Evolutionary conservation across 139 green algal species (phyloP).

Genomic region (Volvox reticuliferus): DNA sequence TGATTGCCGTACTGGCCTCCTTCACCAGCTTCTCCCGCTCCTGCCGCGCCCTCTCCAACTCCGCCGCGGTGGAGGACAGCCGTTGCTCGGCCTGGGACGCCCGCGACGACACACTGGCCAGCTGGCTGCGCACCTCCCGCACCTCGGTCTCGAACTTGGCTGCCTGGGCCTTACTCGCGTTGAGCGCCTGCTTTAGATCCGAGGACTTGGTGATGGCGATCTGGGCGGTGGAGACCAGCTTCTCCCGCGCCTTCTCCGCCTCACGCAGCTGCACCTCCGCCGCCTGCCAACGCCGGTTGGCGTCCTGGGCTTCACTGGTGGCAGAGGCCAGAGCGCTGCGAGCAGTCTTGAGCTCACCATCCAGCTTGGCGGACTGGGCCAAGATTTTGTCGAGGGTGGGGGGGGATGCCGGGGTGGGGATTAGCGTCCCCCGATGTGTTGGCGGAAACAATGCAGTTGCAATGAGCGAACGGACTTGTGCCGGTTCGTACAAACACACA

Average conservation of each 20-base stretch:
- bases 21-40: constrained; percentile 37
- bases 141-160: constrained; percentile 33
- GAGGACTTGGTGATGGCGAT: constrained; percentile 29
- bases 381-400: neutral
- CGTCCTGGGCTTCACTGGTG: constrained; percentile 38
- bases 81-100: neutral
- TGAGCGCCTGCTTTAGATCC: constrained; percentile 45
- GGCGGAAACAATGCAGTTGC: no score
- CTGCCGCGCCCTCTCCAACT: neutral
- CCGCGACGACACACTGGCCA: neutral
- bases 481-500: no score
- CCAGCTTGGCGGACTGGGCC: constrained; percentile 38
- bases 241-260: constrained; percentile 16
- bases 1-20: constrained; percentile 26
- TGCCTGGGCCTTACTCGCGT: neutral
- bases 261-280: constrained; percentile 36
- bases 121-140: neutral
- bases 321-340: constrained; percentile 9
- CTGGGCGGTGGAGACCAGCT: constrained; percentile 34
- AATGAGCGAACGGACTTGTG: no score
- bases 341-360: constrained; percentile 3
- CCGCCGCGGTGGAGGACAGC: neutral
- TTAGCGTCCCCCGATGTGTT: no score
- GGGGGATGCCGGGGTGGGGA: neutral
- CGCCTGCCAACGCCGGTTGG: constrained; percentile 37